Evolutionary conservation across 2,329 filamentous ascomycete genomes (phyloP), one percentile per base, ranked within the genome.

Genomic region (Penicillium psychrosexuale): DNA sequence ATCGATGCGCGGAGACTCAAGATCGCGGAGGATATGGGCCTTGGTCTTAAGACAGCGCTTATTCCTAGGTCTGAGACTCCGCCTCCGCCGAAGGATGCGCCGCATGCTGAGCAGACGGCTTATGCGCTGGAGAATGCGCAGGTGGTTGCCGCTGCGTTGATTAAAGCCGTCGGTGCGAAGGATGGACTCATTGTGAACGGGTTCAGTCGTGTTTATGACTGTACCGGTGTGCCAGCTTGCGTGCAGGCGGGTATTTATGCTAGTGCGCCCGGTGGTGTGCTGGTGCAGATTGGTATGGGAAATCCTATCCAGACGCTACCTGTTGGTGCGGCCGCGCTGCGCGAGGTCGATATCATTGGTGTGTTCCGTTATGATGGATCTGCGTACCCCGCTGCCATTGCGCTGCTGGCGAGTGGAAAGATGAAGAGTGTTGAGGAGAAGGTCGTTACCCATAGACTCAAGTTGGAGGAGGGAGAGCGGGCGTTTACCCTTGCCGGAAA

Each of bases 211-310:
- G 73, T 77, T 5, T 78, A 76, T 57, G 76, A 78, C 40, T 78
- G 77, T 61, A 78, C 76, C 0, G 76, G 76, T 34, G 73, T 75
- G 22, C 74, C 74, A 0, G 69, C 74, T 9, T 78, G 76, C 53
- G 71, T 78, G 9, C 76, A 78, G 62, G 68, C 74, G 3, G 76
- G 73, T 1, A 77, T 78, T 55, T 77, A 77, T 60, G 75, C 75
- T 2, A 69, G 75, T 5, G 63, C 69, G 0, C 76, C 80, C 0
- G 81, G 81, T 12, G 80, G 80, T 3, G 76, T 79, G 43, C 69
- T 83, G 31, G 73, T 82, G 47, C 80, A 82, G 70, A 79, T 83
- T 38, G 81, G 81, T 7, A 83, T 83, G 81, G 81, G 81, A 0
- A 80, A 80, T 13, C 80, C 80, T 3, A 73, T 80, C 19, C 80